phyloP scores from a whole-genome alignment of 768 basidiomycete species.

The Cystobasidium onofrii region DNA sequence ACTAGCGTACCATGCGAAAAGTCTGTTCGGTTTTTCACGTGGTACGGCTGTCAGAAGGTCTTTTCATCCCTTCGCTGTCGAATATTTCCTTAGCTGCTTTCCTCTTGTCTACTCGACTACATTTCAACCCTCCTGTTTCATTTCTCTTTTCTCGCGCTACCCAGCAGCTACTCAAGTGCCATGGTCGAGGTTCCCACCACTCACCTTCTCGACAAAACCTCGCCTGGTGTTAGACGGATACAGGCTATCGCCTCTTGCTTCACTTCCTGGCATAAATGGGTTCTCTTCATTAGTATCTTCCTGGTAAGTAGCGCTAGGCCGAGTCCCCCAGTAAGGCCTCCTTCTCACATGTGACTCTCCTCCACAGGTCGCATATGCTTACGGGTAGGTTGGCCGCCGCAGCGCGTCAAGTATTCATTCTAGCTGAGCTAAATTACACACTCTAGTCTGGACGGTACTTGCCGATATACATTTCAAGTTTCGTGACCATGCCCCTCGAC shows the following conservation, averaged over 20 bases:
- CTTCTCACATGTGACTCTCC: not conserved
- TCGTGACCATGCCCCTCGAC: too few relatives aligned
- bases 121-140: too few relatives aligned
- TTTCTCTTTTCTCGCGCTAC: too few relatives aligned
- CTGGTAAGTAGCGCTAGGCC: slow-evolving; percentile 31
- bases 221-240: slow-evolving; percentile 42
- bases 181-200: not conserved
- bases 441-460: slow-evolving; percentile 3
- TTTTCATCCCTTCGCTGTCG: too few relatives aligned
- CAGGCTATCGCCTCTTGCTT: slow-evolving; percentile 42
- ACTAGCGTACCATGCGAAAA: too few relatives aligned
- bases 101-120: too few relatives aligned
- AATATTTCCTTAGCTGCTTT: too few relatives aligned
- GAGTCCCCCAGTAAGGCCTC: not conserved
- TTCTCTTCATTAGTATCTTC: slow-evolving; percentile 43
- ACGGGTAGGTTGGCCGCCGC: slow-evolving; percentile 27
- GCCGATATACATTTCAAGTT: slow-evolving; percentile 35
- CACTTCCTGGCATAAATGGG: slow-evolving; percentile 35
- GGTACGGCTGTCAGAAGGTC: too few relatives aligned
- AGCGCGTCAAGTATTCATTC: not conserved
- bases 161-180: too few relatives aligned
- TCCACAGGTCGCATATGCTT: slow-evolving; percentile 39
- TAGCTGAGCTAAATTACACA: not conserved
- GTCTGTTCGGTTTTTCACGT: too few relatives aligned
- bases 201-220: not conserved